These are phyloP conservation scores for Echeveria elegans DNA, from an alignment of 164 flowering plant species.

Conservation along the genomic window DNA sequence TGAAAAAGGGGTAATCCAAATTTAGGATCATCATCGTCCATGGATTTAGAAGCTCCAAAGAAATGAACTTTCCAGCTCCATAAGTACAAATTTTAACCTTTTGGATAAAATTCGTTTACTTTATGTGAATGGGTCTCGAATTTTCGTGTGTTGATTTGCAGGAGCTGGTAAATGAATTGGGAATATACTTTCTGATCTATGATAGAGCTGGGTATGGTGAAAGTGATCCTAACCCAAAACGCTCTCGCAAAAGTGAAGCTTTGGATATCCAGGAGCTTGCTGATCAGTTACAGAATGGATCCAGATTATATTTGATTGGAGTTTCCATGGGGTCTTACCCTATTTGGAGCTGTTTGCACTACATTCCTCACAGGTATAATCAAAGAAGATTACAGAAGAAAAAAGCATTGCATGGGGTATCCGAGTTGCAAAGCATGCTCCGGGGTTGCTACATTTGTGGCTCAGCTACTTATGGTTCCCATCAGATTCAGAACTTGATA, in stretches of 20 bases:
- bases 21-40: slow-evolving; percentile 42
- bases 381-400: neutral
- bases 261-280: slow-evolving; percentile 19
- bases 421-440: neutral
- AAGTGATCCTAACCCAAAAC: slow-evolving; percentile 20
- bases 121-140: neutral
- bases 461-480: slow-evolving; percentile 3
- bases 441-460: no score
- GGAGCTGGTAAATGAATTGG: slow-evolving; percentile 14
- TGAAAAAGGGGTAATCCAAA: slow-evolving; percentile 43
- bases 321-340: slow-evolving; percentile 22
- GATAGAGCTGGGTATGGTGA: slow-evolving; percentile 26
- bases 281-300: slow-evolving; percentile 17
- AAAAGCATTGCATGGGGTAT: neutral
- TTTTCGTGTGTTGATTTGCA: neutral
- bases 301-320: slow-evolving; percentile 18
- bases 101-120: neutral
- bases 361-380: slow-evolving; percentile 37
- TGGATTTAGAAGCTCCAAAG: slow-evolving; percentile 30
- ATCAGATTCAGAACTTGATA: neutral
- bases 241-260: slow-evolving; percentile 14
- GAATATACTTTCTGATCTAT: slow-evolving; percentile 13
- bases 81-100: slow-evolving; percentile 15
- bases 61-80: no score
- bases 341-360: slow-evolving; percentile 27